A percentile compares a stretch with the other conserved stretches of the same genome.
phyloP scores from a whole-genome alignment of 192 early-diverging fungal genomes.

The Allomyces macrogynus region DNA sequence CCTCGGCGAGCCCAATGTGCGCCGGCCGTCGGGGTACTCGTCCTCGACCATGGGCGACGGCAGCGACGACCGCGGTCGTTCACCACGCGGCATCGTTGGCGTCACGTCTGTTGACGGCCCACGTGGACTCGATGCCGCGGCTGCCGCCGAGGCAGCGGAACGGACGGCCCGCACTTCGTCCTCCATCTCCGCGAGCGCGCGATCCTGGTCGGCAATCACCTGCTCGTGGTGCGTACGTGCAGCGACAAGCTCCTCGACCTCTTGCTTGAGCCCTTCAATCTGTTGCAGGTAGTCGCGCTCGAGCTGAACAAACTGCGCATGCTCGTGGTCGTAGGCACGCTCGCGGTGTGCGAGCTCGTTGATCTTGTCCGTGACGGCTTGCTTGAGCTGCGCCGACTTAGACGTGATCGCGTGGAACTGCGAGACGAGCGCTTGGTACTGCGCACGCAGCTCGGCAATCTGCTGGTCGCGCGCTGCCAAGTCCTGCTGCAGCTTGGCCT shows the following conservation, averaged over 20 bases:
- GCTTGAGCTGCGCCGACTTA: background rate
- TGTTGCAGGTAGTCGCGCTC: background rate
- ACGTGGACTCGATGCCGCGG: no score
- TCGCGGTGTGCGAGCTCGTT: background rate
- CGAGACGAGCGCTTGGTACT: background rate
- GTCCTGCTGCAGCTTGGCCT: background rate
- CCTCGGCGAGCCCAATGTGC: no score
- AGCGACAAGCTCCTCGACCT: background rate
- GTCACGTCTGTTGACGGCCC: no score
- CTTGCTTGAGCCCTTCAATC: background rate
- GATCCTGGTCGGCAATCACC: background rate
- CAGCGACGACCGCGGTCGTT: no score
- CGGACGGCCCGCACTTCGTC: background rate
- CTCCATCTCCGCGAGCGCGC: background rate
- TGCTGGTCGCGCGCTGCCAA: background rate
- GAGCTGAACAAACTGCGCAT: background rate
- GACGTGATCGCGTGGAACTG: background rate
- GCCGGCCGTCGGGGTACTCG: no score
- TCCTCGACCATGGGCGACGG: no score
- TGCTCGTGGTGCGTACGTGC: background rate
- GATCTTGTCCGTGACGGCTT: background rate
- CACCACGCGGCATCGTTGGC: no score
- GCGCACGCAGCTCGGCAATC: background rate
- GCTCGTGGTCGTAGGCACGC: background rate
- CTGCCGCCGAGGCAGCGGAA: no score